Evolutionary conservation across 495 filamentous ascomycete genomes (phyloP).

Genomic region (Penicillium argentinense): DNA sequence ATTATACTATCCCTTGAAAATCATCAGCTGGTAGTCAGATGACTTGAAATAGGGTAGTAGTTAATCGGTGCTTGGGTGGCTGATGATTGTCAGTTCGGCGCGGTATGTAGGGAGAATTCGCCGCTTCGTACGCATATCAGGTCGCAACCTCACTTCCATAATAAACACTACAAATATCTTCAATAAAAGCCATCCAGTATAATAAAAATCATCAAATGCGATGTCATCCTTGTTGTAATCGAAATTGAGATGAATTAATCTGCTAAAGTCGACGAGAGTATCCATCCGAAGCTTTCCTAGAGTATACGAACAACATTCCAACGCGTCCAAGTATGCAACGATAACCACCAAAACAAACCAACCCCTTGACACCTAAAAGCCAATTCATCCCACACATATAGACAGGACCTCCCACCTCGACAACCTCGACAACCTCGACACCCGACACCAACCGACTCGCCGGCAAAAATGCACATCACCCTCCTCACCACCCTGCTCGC

Average conservation of each 20-base stretch:
- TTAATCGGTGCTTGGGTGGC: neutral
- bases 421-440: neutral
- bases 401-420: too few relatives aligned
- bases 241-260: neutral
- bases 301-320: neutral
- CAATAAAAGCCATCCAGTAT: neutral
- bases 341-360: conserved; percentile 1
- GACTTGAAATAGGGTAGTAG: neutral
- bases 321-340: neutral
- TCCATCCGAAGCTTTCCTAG: too few relatives aligned
- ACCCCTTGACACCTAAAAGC: neutral
- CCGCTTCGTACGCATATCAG: too few relatives aligned
- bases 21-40: neutral
- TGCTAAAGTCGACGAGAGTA: too few relatives aligned
- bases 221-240: neutral
- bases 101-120: neutral
- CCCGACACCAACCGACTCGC: neutral
- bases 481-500: conserved; percentile 1
- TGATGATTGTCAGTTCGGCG: neutral
- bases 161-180: too few relatives aligned
- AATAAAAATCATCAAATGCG: neutral
- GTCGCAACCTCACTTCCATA: too few relatives aligned
- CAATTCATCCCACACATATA: neutral
- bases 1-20: neutral
- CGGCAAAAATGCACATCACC: neutral